Percentiles rank a stretch among this genome's conserved stretches.
Conservation (phyloP, 2,329 filamentous ascomycete genomes). For the Pseudogymnoascus sp. region DNA sequence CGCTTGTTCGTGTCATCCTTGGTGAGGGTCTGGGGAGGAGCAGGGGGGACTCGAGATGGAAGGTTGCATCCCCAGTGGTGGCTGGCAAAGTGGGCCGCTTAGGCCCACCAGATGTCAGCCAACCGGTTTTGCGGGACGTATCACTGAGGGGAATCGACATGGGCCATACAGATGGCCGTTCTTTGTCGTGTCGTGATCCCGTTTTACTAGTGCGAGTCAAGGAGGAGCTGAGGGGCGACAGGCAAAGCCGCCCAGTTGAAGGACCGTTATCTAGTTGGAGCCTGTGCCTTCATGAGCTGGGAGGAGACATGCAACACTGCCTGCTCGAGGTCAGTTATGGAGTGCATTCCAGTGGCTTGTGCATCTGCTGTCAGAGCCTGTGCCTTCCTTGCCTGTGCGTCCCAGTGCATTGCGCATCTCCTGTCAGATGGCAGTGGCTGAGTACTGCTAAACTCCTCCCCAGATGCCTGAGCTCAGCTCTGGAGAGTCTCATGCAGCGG, state of each 20-base stretch:
- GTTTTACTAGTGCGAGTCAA: background rate
- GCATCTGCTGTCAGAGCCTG: background rate
- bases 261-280: background rate
- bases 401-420: background rate
- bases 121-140: constrained; percentile 8
- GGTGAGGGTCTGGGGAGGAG: background rate
- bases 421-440: background rate
- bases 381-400: background rate
- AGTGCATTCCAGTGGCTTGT: no score
- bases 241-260: background rate
- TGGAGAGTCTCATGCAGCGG: background rate
- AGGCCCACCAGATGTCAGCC: constrained; percentile 2
- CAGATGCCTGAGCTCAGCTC: constrained; percentile 4
- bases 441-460: background rate
- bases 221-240: background rate
- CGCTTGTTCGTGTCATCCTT: constrained; percentile 4
- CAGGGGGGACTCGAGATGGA: constrained; percentile 1
- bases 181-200: background rate
- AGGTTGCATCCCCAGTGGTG: constrained; percentile 5
- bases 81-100: background rate
- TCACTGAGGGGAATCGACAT: background rate
- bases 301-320: no score
- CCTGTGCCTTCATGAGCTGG: no score
- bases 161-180: constrained; percentile 3
- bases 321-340: no score